A percentile compares a stretch with the other conserved stretches of the same genome.
Conservation (phyloP, 2,329 filamentous ascomycete genomes). For the Pseudogymnoascus sp. region DNA sequence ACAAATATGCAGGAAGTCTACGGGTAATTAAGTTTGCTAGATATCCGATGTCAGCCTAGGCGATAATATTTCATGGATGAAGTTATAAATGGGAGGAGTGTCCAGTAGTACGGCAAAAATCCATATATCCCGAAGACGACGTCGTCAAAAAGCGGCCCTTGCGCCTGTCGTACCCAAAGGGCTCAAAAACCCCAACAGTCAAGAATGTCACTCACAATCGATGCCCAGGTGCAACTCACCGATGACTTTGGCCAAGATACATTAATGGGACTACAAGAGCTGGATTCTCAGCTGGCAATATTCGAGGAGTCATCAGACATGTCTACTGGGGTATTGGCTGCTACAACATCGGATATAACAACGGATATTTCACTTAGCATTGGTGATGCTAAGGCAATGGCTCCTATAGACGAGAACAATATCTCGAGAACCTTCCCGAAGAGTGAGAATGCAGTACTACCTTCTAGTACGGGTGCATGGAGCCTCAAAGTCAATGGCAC, state of each 20-base stretch:
- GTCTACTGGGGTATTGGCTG: not conserved
- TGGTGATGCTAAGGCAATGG: not conserved
- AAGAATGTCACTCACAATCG: conserved; percentile 29
- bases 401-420: not conserved
- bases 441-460: not conserved
- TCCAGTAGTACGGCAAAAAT: conserved; percentile 18
- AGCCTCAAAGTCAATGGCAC: not conserved
- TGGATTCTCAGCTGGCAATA: conserved; percentile 30
- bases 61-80: conserved; percentile 17
- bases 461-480: not conserved
- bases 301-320: conserved; percentile 24
- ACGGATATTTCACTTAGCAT: conserved; percentile 1
- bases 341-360: not conserved
- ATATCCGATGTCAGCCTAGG: conserved; percentile 18
- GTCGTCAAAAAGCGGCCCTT: conserved; percentile 11
- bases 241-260: conserved; percentile 29
- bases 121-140: conserved; percentile 27
- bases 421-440: not conserved
- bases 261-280: conserved; percentile 29
- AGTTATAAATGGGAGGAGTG: conserved; percentile 21
- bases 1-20: not conserved
- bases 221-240: conserved; percentile 27
- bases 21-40: conserved; percentile 11
- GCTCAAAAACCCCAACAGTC: conserved; percentile 26
- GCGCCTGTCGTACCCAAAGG: not conserved